Evolutionary conservation across 345 rosid species (phyloP), one percentile per base, ranked within the genome.

Genomic region (Clarkia xantiana): DNA sequence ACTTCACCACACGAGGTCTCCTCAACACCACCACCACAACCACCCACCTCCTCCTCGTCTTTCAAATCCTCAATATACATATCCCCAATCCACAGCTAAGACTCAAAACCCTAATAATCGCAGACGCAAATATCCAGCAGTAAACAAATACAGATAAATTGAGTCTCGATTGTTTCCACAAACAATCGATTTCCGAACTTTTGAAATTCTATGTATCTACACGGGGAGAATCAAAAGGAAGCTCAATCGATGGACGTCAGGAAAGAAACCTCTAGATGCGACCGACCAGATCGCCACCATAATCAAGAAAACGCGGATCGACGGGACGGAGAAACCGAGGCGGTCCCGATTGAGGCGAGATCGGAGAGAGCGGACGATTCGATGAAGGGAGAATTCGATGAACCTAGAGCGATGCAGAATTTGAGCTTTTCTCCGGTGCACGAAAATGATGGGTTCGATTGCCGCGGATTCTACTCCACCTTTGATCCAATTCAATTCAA

Each of bases 31-130:
- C 11, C 18, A n/a, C 2, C 47, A 6, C 18, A 58, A 18, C 14
- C 65, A 40, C 48, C 76, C 63, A 38, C 67, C 64, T 61, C 70
- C 42, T 52, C 79, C 8, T 56, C 72, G 42, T 42, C 76, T 25
- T 60, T 62, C 80, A 83, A 49, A 47, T 86, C 94, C 70, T 86
- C 94, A 73, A 90, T 81, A 71, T 77, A 62, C 97, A 90, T 90
- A 72, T 51, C 67, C 3, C 53, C 67, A 61, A 61, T 61, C 59
- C 56, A 63, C 52, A 52, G 38, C 40, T 51, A 69, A 43, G 46
- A 56, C 41, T 11, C 1, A 14, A 47, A 47, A 20, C 51, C 51
- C 51, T 18, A 48, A 23, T 22, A 20, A 22, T 13, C 39, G 38
- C 10, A 48, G 51, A 22, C 13, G 20, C 19, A 14, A 22, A 18